Base-by-base conservation (phyloP, 2,329 filamentous ascomycete species). In the Gaeumannomyces sp. region DNA sequence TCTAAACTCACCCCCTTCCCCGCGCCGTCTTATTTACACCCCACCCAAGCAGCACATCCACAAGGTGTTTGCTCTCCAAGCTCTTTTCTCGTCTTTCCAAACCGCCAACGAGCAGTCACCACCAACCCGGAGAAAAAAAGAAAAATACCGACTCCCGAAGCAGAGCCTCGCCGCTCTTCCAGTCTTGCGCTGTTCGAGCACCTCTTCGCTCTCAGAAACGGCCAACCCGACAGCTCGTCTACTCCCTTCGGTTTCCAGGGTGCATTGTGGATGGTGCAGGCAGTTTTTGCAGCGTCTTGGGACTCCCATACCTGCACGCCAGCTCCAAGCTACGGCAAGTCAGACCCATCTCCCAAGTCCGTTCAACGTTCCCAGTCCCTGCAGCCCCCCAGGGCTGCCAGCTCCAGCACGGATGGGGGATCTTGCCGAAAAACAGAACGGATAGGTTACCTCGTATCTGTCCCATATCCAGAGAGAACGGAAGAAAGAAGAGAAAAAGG, bases 1-100 rank as follows among this genome's bases (percentile, higher is more conserved):
- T 7, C 19, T 53, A 62, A 45, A 64, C 45, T 16, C 57, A 35
- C 35, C 57, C 61, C 62, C 62, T 64, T 64, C 62, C 62, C 62
- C 62, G 62, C 62, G 62, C 59, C 59, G 16, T n/a, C 28, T n/a
- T 60, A 50, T 35, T 60, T 27, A 10, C 62, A 64, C 62, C 62
- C 62, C 62, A 59, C 29, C 53, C 22, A 27, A 35, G 45, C 22
- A 53, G 8, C 6, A n/a, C 45, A n/a, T n/a, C 45, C 45, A 53
- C 45, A 22, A 53, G 19, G 45, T 14, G 45, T 59, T 27, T 31
- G 25, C 28, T 16, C 27, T 59, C 57, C 56, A 58, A 28, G 56
- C n/a, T 58, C 27, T 58, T 28, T 38, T 38, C 35, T 59, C 57
- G 19, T n/a, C 19, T 29, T 10, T 59, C 25, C 57, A 59, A 28